phyloP scores from a whole-genome alignment of 148 eudicot species.

The Cornus suecica region DNA sequence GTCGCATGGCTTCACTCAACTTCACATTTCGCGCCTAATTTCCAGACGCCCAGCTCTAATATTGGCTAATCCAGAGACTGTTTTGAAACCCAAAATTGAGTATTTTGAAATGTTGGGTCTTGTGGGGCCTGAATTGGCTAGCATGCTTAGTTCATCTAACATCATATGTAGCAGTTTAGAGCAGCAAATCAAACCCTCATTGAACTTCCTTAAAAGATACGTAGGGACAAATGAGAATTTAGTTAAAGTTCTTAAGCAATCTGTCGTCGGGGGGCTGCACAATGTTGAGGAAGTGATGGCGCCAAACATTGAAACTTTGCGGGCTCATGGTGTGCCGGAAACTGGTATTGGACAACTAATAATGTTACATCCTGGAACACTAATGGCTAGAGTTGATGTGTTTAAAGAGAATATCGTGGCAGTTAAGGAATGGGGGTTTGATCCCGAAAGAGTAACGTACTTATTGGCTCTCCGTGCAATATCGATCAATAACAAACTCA shows the following conservation, averaged over 20 bases:
- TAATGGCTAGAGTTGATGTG: not conserved
- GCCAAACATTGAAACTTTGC: not conserved
- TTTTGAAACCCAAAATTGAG: conserved; percentile 1
- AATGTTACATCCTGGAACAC: not conserved
- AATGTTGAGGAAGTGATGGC: not conserved
- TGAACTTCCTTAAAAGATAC: not conserved
- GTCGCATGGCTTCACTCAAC: not conserved
- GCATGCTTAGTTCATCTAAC: not conserved
- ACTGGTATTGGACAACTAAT: not conserved
- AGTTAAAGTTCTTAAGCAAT: not conserved
- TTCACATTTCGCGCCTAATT: not conserved
- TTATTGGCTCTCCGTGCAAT: not conserved
- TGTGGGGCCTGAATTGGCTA: not conserved
- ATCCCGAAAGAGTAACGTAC: not conserved
- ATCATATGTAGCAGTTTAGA: not conserved
- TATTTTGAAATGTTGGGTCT: not conserved
- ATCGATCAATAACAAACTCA: not conserved
- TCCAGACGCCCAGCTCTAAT: not conserved
- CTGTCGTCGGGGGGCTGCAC: not conserved
- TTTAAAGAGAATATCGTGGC: not conserved
- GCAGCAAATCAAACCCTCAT: not conserved
- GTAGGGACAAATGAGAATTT: not conserved
- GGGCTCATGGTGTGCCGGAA: not conserved
- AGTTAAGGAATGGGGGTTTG: not conserved
- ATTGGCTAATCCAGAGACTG: not conserved